Evolutionary conservation across 768 basidiomycete species (phyloP).

Genomic region (Exsudoporus frostii): DNA sequence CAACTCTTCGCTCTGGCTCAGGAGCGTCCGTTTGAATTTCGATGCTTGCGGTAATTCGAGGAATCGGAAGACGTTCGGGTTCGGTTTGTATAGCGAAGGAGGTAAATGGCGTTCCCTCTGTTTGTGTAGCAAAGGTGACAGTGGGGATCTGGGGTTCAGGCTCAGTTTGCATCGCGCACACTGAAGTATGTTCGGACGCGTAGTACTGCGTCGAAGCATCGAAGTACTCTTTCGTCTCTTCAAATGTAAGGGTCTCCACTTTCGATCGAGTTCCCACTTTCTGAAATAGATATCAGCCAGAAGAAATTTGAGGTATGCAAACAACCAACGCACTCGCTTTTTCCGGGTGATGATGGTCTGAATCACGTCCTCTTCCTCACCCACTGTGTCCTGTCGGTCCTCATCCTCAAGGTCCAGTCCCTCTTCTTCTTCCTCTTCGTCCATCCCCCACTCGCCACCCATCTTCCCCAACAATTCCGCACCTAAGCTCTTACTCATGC

Average conservation of each 20-base stretch:
- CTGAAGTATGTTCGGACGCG: conserved; percentile 45
- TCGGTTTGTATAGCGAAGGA: conserved; percentile 40
- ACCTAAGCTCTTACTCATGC: conserved; percentile 70
- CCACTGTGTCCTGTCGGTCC: conserved; percentile 55
- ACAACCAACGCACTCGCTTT: conserved; percentile 53
- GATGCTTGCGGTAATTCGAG: conserved; percentile 41
- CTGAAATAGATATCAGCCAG: conserved; percentile 34
- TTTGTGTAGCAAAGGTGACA: conserved; percentile 54
- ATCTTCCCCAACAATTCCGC: conserved; percentile 68
- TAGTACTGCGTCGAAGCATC: conserved; percentile 76
- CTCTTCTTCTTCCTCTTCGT: conserved; percentile 42
- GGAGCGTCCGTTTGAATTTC: conserved; percentile 61
- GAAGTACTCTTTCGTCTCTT: conserved; percentile 71
- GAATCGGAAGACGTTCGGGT: conserved; percentile 29
- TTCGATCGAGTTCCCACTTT: conserved; percentile 64
- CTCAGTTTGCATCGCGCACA: conserved; percentile 58
- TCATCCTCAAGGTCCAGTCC: conserved; percentile 36
- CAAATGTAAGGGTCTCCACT: conserved; percentile 41
- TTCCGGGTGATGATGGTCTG: conserved; percentile 88
- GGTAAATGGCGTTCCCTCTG: conserved; percentile 35
- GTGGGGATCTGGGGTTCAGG: conserved; percentile 48
- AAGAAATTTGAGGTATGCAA: conserved; percentile 4
- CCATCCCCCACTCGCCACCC: conserved; percentile 43
- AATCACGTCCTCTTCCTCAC: conserved; percentile 62
- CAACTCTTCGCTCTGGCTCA: conserved; percentile 36